phyloP scores from a whole-genome alignment of 371 early-diverging fungal species.

The Syncephalastrum racemosum region DNA sequence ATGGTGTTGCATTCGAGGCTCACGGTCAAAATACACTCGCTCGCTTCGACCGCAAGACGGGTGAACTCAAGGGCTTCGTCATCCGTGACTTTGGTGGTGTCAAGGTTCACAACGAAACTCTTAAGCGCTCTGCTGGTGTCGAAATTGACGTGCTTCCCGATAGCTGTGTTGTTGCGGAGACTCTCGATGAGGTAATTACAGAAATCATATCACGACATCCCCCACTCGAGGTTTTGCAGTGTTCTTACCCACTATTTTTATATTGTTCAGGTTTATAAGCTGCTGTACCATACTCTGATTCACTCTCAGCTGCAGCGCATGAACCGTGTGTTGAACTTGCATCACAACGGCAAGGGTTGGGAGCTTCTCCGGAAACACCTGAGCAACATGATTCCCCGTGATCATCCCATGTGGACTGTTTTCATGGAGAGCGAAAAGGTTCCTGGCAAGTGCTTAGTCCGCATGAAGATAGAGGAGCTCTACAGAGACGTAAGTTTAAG shows the following conservation, averaged over 20 bases:
- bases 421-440: slow-evolving; percentile 49
- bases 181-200: slow-evolving; percentile 46
- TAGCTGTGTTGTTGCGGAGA: slow-evolving; percentile 54
- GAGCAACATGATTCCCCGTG: slow-evolving; percentile 7
- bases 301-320: slow-evolving; percentile 67
- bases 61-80: slow-evolving; percentile 64
- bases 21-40: slow-evolving; percentile 73
- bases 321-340: slow-evolving; percentile 63
- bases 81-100: slow-evolving; percentile 78
- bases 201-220: slow-evolving; percentile 1
- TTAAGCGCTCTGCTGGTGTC: slow-evolving; percentile 40
- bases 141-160: slow-evolving; percentile 60
- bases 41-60: slow-evolving; percentile 57
- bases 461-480: slow-evolving; percentile 73
- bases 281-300: slow-evolving; percentile 70
- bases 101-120: slow-evolving; percentile 61
- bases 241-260: slow-evolving; percentile 1
- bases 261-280: slow-evolving; percentile 40
- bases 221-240: background rate
- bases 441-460: slow-evolving; percentile 63
- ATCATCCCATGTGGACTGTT: slow-evolving; percentile 41
- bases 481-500: slow-evolving; percentile 59
- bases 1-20: slow-evolving; percentile 74
- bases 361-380: slow-evolving; percentile 17
- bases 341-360: slow-evolving; percentile 70